Conservation (phyloP, 2,329 filamentous ascomycete species). For the Monilinia laxa region DNA sequence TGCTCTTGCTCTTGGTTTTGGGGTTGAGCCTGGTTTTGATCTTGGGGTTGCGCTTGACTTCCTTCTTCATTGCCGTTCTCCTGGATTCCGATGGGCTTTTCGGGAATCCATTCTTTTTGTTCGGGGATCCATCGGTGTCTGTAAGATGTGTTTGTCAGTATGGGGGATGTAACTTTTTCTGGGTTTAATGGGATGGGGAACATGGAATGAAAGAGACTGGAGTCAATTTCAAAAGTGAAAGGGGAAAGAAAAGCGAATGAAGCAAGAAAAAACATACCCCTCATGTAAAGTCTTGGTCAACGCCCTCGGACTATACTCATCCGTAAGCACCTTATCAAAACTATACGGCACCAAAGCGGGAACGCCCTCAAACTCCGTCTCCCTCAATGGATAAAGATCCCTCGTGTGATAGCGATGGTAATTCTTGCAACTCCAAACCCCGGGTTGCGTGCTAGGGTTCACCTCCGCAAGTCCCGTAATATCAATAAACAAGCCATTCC, state of each 20-base stretch:
- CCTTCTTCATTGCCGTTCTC: background rate
- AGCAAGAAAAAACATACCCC: conserved; percentile 49
- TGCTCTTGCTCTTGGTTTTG: background rate
- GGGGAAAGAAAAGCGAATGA: background rate
- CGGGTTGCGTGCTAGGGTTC: conserved; percentile 56
- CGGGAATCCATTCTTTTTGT: conserved; percentile 54
- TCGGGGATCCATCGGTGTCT: conserved; percentile 62
- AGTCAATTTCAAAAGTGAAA: background rate
- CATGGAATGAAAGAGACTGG: background rate
- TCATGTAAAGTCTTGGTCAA: conserved; percentile 60
- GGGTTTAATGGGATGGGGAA: conserved; percentile 2
- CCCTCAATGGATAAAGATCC: conserved; percentile 76
- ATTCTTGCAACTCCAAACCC: conserved; percentile 78
- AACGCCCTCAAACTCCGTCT: conserved; percentile 73
- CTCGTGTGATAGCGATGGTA: conserved; percentile 66
- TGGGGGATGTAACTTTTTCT: conserved; percentile 12
- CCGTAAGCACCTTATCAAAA: conserved; percentile 63
- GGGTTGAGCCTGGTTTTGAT: too few species aligned
- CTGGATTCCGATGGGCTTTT: background rate
- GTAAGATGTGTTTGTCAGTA: conserved; percentile 6
- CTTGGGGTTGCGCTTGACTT: too few species aligned
- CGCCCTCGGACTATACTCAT: conserved; percentile 64
- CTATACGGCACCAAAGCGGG: conserved; percentile 66
- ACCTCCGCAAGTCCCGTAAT: conserved; percentile 75
- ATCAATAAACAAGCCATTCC: conserved; percentile 78